These are phyloP conservation scores for Nigrospora osmanthi DNA, from an alignment of 2,329 filamentous ascomycete species.

Conservation along the genomic window DNA sequence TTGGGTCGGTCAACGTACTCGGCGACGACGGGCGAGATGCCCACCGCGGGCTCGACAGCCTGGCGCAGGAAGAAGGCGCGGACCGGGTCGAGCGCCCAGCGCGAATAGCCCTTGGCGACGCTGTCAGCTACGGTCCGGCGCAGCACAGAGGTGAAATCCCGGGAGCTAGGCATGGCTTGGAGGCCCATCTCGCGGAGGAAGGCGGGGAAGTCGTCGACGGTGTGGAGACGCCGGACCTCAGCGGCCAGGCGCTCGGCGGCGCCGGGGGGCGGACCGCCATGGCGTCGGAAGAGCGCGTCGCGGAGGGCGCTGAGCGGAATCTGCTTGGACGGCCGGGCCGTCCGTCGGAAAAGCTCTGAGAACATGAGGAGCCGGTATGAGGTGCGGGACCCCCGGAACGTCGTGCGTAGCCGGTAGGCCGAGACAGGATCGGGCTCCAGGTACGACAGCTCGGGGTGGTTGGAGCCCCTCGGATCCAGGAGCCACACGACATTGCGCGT, in stretches of 20 bases:
- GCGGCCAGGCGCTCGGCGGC: conserved; percentile 29
- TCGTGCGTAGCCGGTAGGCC: conserved; percentile 35
- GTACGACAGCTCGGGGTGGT: conserved; percentile 35
- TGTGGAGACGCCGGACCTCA: conserved; percentile 34
- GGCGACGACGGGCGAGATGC: neutral
- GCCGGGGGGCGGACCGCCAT: conserved; percentile 34
- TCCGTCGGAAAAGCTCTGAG: conserved; percentile 38
- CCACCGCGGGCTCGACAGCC: conserved; percentile 7
- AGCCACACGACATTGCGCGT: conserved; percentile 44
- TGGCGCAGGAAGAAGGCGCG: conserved; percentile 14
- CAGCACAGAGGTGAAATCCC: conserved; percentile 23
- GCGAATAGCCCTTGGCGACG: conserved; percentile 23
- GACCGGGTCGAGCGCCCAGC: conserved; percentile 6
- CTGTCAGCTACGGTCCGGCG: conserved; percentile 24
- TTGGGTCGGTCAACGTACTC: neutral
- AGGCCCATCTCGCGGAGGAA: conserved; percentile 37
- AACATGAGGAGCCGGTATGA: conserved; percentile 46
- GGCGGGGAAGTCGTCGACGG: conserved; percentile 29
- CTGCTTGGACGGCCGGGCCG: conserved; percentile 26
- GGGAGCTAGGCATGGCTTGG: conserved; percentile 9
- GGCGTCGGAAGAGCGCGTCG: conserved; percentile 35
- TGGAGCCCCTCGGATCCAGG: conserved; percentile 27
- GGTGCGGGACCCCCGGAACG: conserved; percentile 35
- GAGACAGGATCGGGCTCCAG: conserved; percentile 32
- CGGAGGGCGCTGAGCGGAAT: conserved; percentile 28